A percentile compares a stretch with the other conserved stretches of the same genome.
Evolutionary conservation across 306 rosid genomes (phyloP).

Genomic region (Hippophae tibetana): DNA sequence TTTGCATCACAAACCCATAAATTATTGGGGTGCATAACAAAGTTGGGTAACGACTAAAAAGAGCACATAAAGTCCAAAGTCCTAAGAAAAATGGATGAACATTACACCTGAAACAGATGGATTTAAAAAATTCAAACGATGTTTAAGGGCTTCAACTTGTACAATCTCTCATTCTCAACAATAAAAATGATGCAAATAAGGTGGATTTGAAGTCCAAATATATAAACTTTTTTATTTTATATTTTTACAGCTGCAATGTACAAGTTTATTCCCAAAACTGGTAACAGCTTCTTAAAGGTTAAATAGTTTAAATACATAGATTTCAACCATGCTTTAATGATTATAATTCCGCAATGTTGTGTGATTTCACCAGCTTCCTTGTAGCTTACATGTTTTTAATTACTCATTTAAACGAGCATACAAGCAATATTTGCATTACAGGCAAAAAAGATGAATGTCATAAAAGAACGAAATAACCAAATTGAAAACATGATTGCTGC

Average conservation of each 20-base stretch:
- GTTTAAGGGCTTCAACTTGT: not conserved
- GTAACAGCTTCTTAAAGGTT: no score
- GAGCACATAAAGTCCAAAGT: slow-evolving; percentile 46
- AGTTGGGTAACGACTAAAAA: slow-evolving; percentile 23
- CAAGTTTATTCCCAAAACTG: no score
- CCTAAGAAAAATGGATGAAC: slow-evolving; percentile 20
- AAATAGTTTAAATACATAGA: no score
- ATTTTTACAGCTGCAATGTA: no score
- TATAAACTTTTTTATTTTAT: no score
- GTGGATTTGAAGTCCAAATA: not conserved
- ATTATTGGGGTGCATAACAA: slow-evolving; percentile 61
- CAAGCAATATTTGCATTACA: not conserved
- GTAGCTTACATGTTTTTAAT: no score
- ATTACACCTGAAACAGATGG: slow-evolving; percentile 44
- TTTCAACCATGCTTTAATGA: no score
- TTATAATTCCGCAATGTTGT: no score
- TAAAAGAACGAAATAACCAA: not conserved
- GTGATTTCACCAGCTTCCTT: no score
- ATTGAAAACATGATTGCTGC: not conserved
- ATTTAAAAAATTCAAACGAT: slow-evolving; percentile 9
- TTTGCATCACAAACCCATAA: slow-evolving; percentile 40
- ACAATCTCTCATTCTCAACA: not conserved
- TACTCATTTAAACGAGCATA: not conserved
- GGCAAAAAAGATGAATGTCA: not conserved
- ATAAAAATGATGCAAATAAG: not conserved